Evolutionary conservation across 371 early-diverging fungal genomes (phyloP), one percentile per base, ranked within the genome.

Genomic region (Mortierella sp.): DNA sequence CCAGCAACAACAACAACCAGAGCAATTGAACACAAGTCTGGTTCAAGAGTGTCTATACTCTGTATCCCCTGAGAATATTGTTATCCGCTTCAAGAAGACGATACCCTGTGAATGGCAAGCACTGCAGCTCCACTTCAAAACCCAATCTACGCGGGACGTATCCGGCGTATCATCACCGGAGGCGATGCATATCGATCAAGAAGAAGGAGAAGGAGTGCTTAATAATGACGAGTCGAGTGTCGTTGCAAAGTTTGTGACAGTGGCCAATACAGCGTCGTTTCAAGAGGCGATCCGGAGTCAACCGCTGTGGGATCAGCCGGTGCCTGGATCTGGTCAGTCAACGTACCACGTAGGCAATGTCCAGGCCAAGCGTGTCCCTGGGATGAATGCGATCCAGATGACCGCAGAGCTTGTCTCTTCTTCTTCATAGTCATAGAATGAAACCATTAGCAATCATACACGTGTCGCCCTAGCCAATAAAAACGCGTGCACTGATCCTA

Each of bases 101-200:
- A 41, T n/a, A 4, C 22, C 11, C 2, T 13, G n/a, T 55, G 80
- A 80, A 66, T 80, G 80, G 80, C 76, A 80, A 64, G 72, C 72
- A 4, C 52, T 80, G 6, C 68, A 65, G n/a, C 19, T 76, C 14
- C 11, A 41, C 8, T 26, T 67, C 45, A 74, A 45, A 55, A 26
- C 19, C 41, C 16, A n/a, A n/a, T 8, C 2, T 11, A 6, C 16
- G 31, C 40, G 22, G 7, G 8, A 31, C 8, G 19, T 63, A 37
- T 40, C 37, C n/a, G 26, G 14, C 24, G 13, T 6, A 16, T n/a
- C 24, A 41, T 16, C 41, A 1, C 14, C 24, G 24, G 37, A 26
- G 40, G 61, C 22, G 11, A 31, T 24, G 16, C 61, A 74, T 8
- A n/a, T 44, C 29, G 70, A 45, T 7, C 26, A 31, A 4, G 41